Conservation (phyloP, 2,329 filamentous ascomycete species). For the Claviceps sp. region DNA sequence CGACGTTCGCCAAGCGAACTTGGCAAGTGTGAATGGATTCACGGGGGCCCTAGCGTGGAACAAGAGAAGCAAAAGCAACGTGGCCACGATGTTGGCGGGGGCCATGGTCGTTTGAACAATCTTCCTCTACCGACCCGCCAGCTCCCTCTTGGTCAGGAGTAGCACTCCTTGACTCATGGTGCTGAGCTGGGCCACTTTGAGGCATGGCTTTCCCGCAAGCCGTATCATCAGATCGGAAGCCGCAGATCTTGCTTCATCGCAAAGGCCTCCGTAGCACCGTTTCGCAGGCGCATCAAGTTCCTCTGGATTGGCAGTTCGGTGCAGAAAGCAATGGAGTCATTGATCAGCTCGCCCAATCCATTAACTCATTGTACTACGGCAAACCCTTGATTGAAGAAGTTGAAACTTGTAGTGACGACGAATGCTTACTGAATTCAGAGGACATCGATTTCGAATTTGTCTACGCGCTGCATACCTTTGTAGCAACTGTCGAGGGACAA, state of each 20-base stretch:
- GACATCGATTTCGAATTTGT: slow-evolving; percentile 99
- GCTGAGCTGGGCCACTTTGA: not conserved
- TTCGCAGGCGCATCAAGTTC: not conserved
- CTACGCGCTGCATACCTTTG: slow-evolving; percentile 93
- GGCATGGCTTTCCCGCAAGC: not conserved
- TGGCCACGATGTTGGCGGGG: not conserved
- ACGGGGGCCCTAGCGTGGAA: slow-evolving; percentile 13
- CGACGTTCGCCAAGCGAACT: slow-evolving; percentile 26
- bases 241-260: not conserved
- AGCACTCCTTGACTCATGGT: slow-evolving; percentile 1
- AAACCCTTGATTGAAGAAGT: slow-evolving; percentile 28
- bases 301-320: not conserved
- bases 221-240: not conserved
- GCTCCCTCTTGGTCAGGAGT: not conserved
- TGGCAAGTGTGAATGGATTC: slow-evolving; percentile 13
- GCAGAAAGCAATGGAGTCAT: not conserved
- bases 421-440: slow-evolving; percentile 88
- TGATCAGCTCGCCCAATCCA: not conserved
- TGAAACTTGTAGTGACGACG: slow-evolving; percentile 60
- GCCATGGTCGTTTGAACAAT: not conserved
- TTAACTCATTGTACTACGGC: slow-evolving; percentile 35
- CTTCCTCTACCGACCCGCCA: not conserved
- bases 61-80: slow-evolving; percentile 13
- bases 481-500: slow-evolving; percentile 94
- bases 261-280: not conserved